phyloP scores from a whole-genome alignment of 257 asterid species.

The Paulownia fortunei region DNA sequence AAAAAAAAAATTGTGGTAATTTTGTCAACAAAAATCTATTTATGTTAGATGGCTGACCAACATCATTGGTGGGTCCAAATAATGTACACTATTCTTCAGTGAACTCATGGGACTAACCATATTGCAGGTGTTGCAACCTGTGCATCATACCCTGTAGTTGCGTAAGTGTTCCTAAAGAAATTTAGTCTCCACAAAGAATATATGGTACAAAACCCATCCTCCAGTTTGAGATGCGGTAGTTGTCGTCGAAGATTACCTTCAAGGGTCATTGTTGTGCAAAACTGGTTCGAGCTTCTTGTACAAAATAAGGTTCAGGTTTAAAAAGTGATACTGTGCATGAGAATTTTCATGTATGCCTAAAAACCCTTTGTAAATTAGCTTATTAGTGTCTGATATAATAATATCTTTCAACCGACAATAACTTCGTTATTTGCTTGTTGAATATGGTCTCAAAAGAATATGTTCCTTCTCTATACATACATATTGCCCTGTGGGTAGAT shows the following conservation, averaged over 20 bases:
- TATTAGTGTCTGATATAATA: constrained; percentile 1
- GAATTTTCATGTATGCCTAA: constrained; percentile 10
- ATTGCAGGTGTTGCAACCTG: constrained; percentile 75
- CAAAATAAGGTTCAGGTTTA: constrained; percentile 30
- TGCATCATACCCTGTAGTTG: constrained; percentile 74
- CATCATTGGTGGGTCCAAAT: background rate
- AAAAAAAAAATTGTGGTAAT: too few species aligned
- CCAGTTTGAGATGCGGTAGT: constrained; percentile 28
- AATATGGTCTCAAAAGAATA: background rate
- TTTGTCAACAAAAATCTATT: background rate
- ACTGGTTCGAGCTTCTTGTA: constrained; percentile 33
- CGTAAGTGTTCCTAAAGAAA: constrained; percentile 30
- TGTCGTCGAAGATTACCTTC: constrained; percentile 17
- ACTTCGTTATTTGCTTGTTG: background rate
- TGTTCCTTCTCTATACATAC: too few species aligned
- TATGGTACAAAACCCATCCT: background rate
- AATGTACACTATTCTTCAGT: background rate
- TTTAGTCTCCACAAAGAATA: background rate
- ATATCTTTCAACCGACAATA: background rate
- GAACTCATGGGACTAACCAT: background rate
- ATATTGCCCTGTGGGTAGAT: too few species aligned
- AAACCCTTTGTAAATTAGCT: constrained; percentile 16
- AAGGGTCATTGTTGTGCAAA: constrained; percentile 14
- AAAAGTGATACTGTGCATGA: background rate
- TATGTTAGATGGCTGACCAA: background rate